Evolutionary conservation across 352 stramenopile species (phyloP).

Genomic region (Pythium vanterpoolii): DNA sequence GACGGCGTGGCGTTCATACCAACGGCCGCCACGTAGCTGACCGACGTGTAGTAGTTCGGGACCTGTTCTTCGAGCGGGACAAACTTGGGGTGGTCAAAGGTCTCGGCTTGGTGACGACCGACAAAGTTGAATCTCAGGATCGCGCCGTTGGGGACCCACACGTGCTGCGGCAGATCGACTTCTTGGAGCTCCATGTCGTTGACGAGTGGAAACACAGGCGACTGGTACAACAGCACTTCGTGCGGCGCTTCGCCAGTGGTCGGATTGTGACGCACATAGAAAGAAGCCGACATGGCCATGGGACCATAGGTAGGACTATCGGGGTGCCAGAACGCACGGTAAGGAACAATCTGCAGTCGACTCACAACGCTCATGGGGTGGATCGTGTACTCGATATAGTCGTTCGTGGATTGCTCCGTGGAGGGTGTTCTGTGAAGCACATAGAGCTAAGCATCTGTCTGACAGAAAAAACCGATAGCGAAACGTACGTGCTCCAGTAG

Average conservation of each 20-base stretch:
- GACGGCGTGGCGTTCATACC: not conserved
- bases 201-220: constrained; percentile 45
- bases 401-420: constrained; percentile 20
- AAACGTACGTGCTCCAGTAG: constrained; percentile 76
- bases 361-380: constrained; percentile 40
- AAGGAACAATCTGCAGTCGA: constrained; percentile 55
- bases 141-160: constrained; percentile 33
- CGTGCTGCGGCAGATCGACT: constrained; percentile 41
- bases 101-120: constrained; percentile 23
- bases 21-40: constrained; percentile 7
- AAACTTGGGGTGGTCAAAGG: constrained; percentile 26
- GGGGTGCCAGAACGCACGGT: constrained; percentile 75
- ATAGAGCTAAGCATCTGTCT: not conserved
- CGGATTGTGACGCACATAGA: constrained; percentile 27
- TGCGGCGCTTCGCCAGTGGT: not conserved
- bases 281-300: constrained; percentile 50
- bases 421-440: not conserved
- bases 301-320: constrained; percentile 66
- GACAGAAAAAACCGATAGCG: not conserved
- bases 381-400: constrained; percentile 68
- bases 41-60: constrained; percentile 12
- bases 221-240: constrained; percentile 41
- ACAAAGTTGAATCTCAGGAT: constrained; percentile 26
- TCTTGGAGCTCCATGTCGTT: constrained; percentile 70
- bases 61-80: constrained; percentile 32